Conservation (phyloP, 2,329 filamentous ascomycete genomes). For the Pseudogymnoascus sp. region DNA sequence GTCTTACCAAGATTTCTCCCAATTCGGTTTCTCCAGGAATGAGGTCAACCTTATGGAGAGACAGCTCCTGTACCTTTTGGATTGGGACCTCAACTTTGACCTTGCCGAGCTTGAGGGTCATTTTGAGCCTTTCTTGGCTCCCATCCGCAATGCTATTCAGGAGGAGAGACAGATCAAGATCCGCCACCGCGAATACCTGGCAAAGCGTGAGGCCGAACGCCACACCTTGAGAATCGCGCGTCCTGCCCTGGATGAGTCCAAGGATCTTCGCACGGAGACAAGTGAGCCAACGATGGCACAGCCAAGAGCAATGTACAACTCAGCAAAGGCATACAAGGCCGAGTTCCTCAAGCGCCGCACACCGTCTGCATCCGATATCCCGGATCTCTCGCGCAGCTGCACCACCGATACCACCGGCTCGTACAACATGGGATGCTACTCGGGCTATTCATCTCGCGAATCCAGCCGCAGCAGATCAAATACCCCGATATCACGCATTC, state of each 20-base stretch:
- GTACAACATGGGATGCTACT: constrained; percentile 25
- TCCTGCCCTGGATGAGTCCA: constrained; percentile 10
- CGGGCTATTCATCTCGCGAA: constrained; percentile 25
- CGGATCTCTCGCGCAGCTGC: constrained; percentile 26
- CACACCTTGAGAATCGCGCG: constrained; percentile 19
- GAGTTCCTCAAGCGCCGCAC: constrained; percentile 14
- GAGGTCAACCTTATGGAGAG: constrained; percentile 99
- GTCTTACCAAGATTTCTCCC: constrained; percentile 41
- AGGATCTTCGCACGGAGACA: background rate
- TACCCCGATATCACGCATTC: background rate
- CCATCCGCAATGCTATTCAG: constrained; percentile 57
- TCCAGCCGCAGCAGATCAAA: constrained; percentile 8
- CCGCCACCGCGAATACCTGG: constrained; percentile 19
- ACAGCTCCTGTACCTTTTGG: constrained; percentile 87
- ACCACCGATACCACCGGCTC: constrained; percentile 22
- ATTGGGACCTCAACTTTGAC: constrained; percentile 86
- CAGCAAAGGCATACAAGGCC: constrained; percentile 15
- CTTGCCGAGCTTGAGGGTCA: constrained; percentile 80
- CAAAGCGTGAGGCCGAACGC: constrained; percentile 16
- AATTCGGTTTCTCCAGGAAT: constrained; percentile 85
- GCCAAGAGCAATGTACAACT: constrained; percentile 18
- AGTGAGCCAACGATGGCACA: constrained; percentile 19
- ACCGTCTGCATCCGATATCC: constrained; percentile 29
- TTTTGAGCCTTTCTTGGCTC: constrained; percentile 79
- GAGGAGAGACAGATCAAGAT: constrained; percentile 20